phyloP scores from a whole-genome alignment of 163 green algal species.

The Trebouxia gelatinosa region DNA sequence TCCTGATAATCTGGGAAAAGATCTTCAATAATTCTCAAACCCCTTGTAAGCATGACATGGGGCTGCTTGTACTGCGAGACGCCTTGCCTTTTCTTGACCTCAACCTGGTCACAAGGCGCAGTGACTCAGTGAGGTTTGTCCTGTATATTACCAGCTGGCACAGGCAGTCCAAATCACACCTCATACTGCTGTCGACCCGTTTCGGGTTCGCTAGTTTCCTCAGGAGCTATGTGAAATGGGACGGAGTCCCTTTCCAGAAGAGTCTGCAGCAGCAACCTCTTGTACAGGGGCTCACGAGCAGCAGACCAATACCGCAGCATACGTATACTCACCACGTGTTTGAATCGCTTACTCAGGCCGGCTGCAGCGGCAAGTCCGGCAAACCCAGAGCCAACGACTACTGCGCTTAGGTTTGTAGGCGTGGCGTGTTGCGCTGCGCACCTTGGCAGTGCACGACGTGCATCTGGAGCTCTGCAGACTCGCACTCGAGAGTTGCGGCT shows the following conservation, averaged over 20 bases:
- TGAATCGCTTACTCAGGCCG: slow-evolving; percentile 1
- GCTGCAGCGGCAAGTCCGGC: background rate
- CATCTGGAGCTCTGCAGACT: too few species aligned
- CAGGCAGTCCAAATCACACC: background rate
- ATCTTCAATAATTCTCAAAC: slow-evolving; percentile 1
- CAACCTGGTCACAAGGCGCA: background rate
- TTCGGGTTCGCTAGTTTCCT: background rate
- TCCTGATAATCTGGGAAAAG: slow-evolving; percentile 30
- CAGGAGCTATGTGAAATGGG: background rate
- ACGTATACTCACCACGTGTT: background rate
- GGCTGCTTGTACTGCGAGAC: slow-evolving; percentile 36
- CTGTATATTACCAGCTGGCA: background rate
- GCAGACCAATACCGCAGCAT: background rate
- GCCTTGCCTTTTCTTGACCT: background rate
- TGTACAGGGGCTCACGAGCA: background rate
- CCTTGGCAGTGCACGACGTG: too few species aligned
- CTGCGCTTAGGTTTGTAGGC: background rate
- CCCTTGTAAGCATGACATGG: slow-evolving; percentile 25
- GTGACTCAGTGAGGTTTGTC: too few species aligned
- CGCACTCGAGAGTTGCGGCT: too few species aligned
- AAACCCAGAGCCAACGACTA: slow-evolving; percentile 3
- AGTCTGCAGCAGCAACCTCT: background rate
- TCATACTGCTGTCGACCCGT: background rate
- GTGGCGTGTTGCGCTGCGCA: too few species aligned
- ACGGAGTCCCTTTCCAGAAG: background rate